Base-by-base conservation (phyloP, 805 yeast genomes). In the Spathaspora arborariae region DNA sequence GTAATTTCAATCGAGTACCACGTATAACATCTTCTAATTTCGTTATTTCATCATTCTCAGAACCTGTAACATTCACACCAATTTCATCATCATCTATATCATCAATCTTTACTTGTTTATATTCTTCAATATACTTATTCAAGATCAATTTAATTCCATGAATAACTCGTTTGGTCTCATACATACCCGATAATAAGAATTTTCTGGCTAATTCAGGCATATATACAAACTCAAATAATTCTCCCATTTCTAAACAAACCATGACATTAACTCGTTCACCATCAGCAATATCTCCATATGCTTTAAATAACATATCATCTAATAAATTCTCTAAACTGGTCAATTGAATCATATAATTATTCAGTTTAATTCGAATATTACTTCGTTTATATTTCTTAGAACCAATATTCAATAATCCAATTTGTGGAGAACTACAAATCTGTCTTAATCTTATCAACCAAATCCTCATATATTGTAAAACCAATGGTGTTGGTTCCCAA, bases 361-460 rank as follows among this genome's bases (percentile, higher is more conserved):
- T 30, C 35, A 30, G 35, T 37, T 63, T 62, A 9, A 62, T 55
- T 11, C 49, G 21, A n/a, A 46, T 21, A 45, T 43, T 51, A 42
- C 60, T 50, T 3, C 59, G 45, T 30, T 56, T 56, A 47, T 62
- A 60, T 46, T 59, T 57, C 24, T 57, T 57, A 0, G 59, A 48
- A 11, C 58, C 56, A 19, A 60, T 36, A 42, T 57, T 56, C 4
- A 71, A 49, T 30, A 60, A 58, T 1, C 76, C 76, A 15, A 72
- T 65, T 45, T 78, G 80, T 0, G 96, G 88, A 65, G 88, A 95
- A 49, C 94, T 87, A 55, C 97, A 92, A 0, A 87, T 74, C 56
- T 87, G 89, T 27, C 98, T 72, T 22, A 92, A 65, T 41, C 77
- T 71, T 5, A 74, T 70, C 6, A 92, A 67, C 94, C 96, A 88